phyloP scores from a whole-genome alignment of 2,329 filamentous ascomycete genomes.

The Aureobasidium sp. region DNA sequence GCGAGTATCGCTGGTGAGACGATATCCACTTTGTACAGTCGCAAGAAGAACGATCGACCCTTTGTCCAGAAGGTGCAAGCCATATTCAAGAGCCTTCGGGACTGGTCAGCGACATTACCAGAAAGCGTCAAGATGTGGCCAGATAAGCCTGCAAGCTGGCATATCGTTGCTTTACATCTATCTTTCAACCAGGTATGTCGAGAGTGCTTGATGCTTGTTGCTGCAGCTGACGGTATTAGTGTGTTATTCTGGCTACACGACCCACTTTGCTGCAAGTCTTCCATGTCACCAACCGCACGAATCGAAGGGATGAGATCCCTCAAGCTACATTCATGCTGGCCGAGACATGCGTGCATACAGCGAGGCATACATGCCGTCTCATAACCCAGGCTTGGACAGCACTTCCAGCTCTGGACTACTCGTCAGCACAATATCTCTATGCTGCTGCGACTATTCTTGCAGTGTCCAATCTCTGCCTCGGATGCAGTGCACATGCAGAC shows the following conservation, averaged over 20 bases:
- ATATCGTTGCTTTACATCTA: slow-evolving; percentile 26
- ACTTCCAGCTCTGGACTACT: slow-evolving; percentile 41
- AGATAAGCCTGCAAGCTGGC: slow-evolving; percentile 1
- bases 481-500: slow-evolving; percentile 26
- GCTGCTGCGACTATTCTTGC: slow-evolving; percentile 38
- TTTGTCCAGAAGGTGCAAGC: slow-evolving; percentile 28
- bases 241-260: slow-evolving; percentile 25
- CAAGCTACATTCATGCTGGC: slow-evolving; percentile 9
- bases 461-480: slow-evolving; percentile 32
- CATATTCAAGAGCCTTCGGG: slow-evolving; percentile 27
- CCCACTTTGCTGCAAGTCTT: slow-evolving; percentile 26
- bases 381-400: slow-evolving; percentile 39
- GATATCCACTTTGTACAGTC: slow-evolving; percentile 23
- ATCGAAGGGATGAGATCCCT: slow-evolving; percentile 10
- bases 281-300: slow-evolving; percentile 16
- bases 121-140: slow-evolving; percentile 17
- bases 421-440: slow-evolving; percentile 40
- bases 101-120: slow-evolving; percentile 26
- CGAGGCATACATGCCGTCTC: slow-evolving; percentile 36
- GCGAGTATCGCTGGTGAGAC: slow-evolving; percentile 26
- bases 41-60: slow-evolving; percentile 21
- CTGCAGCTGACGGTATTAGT: slow-evolving; percentile 10
- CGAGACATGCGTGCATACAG: slow-evolving; percentile 36
- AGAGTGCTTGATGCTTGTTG: background rate
- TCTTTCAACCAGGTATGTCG: slow-evolving; percentile 24